A percentile compares a stretch with the other conserved stretches of the same genome.
phyloP scores from a whole-genome alignment of 306 rosid species.

The Lathyrus oleraceus region DNA sequence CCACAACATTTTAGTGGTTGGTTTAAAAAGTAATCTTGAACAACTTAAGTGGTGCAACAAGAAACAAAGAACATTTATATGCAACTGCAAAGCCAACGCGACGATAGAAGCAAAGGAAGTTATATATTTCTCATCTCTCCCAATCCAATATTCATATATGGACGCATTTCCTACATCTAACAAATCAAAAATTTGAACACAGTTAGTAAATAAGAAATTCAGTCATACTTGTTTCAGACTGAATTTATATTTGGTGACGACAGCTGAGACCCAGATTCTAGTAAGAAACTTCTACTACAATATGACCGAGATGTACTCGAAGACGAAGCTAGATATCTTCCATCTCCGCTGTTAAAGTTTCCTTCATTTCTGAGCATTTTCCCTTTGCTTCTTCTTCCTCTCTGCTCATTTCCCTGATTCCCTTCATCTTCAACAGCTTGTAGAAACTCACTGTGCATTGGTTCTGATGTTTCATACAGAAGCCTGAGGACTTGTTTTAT shows the following conservation, averaged over 20 bases:
- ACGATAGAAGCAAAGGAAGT: constrained; percentile 21
- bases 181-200: constrained; percentile 29
- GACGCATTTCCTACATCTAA: constrained; percentile 28
- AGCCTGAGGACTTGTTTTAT: constrained; percentile 91
- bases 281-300: constrained; percentile 92
- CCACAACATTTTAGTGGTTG: background rate
- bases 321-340: constrained; percentile 91
- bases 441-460: constrained; percentile 69
- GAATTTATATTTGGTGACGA: constrained; percentile 72
- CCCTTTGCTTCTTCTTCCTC: constrained; percentile 72
- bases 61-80: background rate
- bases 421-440: constrained; percentile 69
- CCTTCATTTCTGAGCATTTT: constrained; percentile 60
- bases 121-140: constrained; percentile 29
- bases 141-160: constrained; percentile 32
- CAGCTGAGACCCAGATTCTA: constrained; percentile 84
- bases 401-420: constrained; percentile 57
- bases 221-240: constrained; percentile 38
- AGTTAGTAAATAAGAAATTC: constrained; percentile 31
- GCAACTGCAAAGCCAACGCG: constrained; percentile 28
- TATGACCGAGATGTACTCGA: constrained; percentile 94
- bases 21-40: constrained; percentile 9
- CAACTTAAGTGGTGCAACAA: background rate
- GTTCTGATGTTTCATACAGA: constrained; percentile 88
- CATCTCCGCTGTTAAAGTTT: constrained; percentile 72